Base-by-base conservation (phyloP, 768 basidiomycete genomes). In the Lactarius vividus region DNA sequence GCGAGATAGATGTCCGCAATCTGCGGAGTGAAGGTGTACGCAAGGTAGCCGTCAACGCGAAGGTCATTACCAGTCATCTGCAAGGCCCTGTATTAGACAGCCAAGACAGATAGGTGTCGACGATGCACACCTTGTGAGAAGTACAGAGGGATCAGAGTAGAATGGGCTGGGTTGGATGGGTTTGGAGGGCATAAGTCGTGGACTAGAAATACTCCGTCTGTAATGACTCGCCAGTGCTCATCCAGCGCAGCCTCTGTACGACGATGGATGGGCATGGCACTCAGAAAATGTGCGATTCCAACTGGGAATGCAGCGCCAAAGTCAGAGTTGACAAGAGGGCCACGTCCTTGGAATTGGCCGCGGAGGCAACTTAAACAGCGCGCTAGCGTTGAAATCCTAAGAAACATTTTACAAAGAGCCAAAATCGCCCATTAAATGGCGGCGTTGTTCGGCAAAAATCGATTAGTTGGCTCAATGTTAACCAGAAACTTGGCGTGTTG, bases 281-380 rank as follows among this genome's bases (percentile, higher is more conserved):
- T 40, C 15, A 55, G 54, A 56, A 46, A 2, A 40, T 28, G 57
- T 44, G 29, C 20, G 59, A 33, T 54, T 18, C 23, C 40, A 54
- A 9, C 66, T 35, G 15, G 57, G 40, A 23, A 57, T 31, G 49
- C 39, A 58, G 44, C n/a, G 54, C 44, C 35, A 52, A 8, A 31
- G 49, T 55, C 31, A 42, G 26, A 63, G 33, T 49, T 8, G 28
- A 26, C 60, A 66, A 26, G 28, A 49, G 57, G 31, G 42, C 66
- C 66, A 44, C 53, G 20, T 59, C 65, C 65, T 3, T 23, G 65
- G 65, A 59, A 42, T 42, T 44, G 65, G 65, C 37, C 53, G 42
- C 31, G 54, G 52, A 37, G 55, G 26, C 57, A 52, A 39, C 18
- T 33, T 9, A 23, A 37, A 44, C 66, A 58, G 26, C 29, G 26